A percentile compares a stretch with the other conserved stretches of the same genome.
Evolutionary conservation across 108 stramenopile genomes (phyloP).

Genomic region (Nitzschia palea): DNA sequence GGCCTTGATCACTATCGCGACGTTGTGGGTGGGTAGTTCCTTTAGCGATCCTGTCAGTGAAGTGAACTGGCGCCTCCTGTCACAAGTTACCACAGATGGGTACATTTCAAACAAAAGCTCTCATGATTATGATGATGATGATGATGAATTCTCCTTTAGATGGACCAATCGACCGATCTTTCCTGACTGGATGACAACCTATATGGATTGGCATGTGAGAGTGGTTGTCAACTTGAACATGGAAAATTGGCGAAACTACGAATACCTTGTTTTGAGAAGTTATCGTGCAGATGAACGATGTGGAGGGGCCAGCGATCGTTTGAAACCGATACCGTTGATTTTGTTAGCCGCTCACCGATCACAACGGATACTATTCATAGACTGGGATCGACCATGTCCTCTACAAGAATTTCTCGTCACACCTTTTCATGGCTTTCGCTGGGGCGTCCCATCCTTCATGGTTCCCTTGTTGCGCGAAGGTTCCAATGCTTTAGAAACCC

Average conservation of each 20-base stretch:
- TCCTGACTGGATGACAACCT: conserved; percentile 41
- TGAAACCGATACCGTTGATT: conserved; percentile 30
- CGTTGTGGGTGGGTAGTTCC: not conserved
- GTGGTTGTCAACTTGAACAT: not conserved
- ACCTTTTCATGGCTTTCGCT: conserved; percentile 19
- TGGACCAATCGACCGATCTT: conserved; percentile 9
- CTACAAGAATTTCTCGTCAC: conserved; percentile 45
- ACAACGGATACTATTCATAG: conserved; percentile 36
- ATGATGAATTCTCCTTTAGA: too few species aligned
- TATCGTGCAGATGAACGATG: conserved; percentile 19
- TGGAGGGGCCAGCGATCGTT: conserved; percentile 40
- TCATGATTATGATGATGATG: too few species aligned
- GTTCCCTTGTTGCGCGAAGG: not conserved
- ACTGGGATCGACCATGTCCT: conserved; percentile 40
- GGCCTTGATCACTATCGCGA: not conserved
- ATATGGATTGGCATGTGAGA: conserved; percentile 37
- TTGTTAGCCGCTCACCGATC: conserved; percentile 24
- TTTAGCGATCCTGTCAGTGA: not conserved
- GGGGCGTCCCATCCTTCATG: conserved; percentile 12
- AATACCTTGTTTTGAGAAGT: conserved; percentile 36
- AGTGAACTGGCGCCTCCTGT: too few species aligned
- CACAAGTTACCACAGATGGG: too few species aligned
- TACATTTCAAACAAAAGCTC: too few species aligned
- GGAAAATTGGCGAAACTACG: conserved; percentile 14
- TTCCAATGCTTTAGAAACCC: not conserved